Evolutionary conservation across 441 rosid species (phyloP), one percentile per base, ranked within the genome.

Genomic region (Syzygium syzygioides): DNA sequence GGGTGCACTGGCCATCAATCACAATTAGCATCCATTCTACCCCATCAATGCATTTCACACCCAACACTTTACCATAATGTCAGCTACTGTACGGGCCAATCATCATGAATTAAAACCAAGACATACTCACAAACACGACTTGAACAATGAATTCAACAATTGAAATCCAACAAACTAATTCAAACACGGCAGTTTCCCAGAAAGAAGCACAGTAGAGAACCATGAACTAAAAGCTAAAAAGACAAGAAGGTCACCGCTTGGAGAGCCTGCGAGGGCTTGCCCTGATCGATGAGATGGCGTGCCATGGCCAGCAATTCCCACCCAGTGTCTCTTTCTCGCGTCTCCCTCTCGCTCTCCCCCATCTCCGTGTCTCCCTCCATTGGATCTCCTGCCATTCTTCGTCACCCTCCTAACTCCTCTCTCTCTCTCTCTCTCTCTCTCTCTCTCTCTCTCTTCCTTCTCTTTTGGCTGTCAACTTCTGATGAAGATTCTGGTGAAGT

Each of bases 201-300:
- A 48, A 14, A 37, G 84, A 79, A 28, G 86, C 17, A 79, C 50
- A 4, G 18, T 50, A 28, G 55, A 15, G 59, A 50, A 54, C 60
- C 55, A 88, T 32, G 34, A 14, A 26, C 23, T 25, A 28, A 3
- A 85, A 50, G 10, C 48, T 20, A 20, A 14, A 56, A 28, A 55
- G 50, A 76, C 52, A 85, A 85, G 60, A 50, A 71, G 19, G 41
- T 89, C 93, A 98, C 99, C 95, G 97, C 96, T 92, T 95, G 98
- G 71, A 98, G 99, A 90, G 99, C 99, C 93, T 96, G 94, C 41
- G 99, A 91, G 79, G 98, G 99, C 86, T 95, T 92, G 84, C 99
- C 99, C 91, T 95, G 93, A 91, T 92, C 91, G 91, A 95, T 91
- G 90, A 96, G 96, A 64, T 90, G 94, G 87, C 97, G 97, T 88